phyloP scores from a whole-genome alignment of 2,329 filamentous ascomycete species.

The Cladophialophora yegresii region DNA sequence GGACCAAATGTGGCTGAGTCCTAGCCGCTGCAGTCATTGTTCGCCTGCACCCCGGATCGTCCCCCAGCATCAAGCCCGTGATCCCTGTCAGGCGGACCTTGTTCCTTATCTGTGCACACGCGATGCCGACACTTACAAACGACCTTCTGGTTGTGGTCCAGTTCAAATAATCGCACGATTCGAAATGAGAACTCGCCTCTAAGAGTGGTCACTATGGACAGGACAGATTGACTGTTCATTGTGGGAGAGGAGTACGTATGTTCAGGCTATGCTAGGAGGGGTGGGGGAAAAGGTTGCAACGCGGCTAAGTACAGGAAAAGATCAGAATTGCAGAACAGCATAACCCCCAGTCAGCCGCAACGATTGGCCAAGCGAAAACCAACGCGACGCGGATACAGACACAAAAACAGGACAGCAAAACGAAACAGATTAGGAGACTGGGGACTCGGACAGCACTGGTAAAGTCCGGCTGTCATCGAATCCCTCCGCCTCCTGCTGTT shows the following conservation, averaged over 20 bases:
- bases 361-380: constrained; percentile 21
- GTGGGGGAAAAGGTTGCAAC: neutral
- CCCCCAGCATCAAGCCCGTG: constrained; percentile 14
- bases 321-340: constrained; percentile 13
- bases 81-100: constrained; percentile 16
- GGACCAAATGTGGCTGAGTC: neutral
- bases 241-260: constrained; percentile 33
- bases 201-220: neutral
- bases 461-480: constrained; percentile 28
- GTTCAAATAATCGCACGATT: neutral
- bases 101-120: constrained; percentile 1
- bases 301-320: constrained; percentile 25
- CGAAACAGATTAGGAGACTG: constrained; percentile 13
- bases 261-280: constrained; percentile 32
- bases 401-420: constrained; percentile 19
- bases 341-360: constrained; percentile 19
- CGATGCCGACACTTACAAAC: neutral
- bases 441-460: constrained; percentile 19
- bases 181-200: neutral
- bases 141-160: neutral
- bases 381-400: constrained; percentile 17
- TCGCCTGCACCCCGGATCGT: constrained; percentile 8
- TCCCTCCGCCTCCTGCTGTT: constrained; percentile 25
- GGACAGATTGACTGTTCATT: neutral
- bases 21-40: neutral